These are phyloP conservation scores for Telfairia occidentalis DNA, from an alignment of 331 rosid species.

Conservation along the genomic window DNA sequence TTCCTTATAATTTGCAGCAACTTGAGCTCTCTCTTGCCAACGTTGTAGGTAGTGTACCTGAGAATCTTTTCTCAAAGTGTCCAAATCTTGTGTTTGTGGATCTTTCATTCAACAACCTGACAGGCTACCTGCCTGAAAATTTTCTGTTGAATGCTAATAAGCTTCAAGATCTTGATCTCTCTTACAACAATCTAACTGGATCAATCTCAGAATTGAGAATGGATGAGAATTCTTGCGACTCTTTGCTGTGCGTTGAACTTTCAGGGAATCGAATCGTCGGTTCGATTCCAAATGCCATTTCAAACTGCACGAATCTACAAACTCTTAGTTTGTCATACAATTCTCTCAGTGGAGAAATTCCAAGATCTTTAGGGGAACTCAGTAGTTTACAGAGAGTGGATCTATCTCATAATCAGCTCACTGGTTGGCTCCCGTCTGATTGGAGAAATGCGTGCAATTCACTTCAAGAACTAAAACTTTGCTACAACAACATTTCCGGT, in stretches of 20 bases:
- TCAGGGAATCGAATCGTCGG: constrained; percentile 59
- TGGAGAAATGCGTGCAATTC: constrained; percentile 55
- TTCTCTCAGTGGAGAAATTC: constrained; percentile 57
- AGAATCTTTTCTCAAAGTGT: constrained; percentile 44
- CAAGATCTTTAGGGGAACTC: constrained; percentile 55
- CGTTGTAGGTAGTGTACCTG: constrained; percentile 60
- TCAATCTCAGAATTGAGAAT: constrained; percentile 49
- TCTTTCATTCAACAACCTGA: constrained; percentile 65
- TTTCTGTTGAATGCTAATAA: constrained; percentile 43
- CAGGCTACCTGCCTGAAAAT: constrained; percentile 58
- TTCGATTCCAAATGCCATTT: constrained; percentile 51
- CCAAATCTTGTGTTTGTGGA: constrained; percentile 61
- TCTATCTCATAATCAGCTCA: constrained; percentile 68
- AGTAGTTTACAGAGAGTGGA: constrained; percentile 51
- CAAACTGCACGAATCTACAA: constrained; percentile 65
- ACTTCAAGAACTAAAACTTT: constrained; percentile 55
- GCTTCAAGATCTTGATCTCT: constrained; percentile 61
- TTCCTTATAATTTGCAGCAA: constrained; percentile 56
- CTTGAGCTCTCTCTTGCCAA: constrained; percentile 66
- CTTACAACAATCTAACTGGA: constrained; percentile 72
- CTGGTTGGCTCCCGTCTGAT: constrained; percentile 88
- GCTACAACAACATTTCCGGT: constrained; percentile 72
- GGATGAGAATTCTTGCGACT: constrained; percentile 35
- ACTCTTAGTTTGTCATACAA: constrained; percentile 43
- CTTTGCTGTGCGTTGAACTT: constrained; percentile 52